Conservation (phyloP, 352 stramenopile genomes). For the Phytopythium vexans region DNA sequence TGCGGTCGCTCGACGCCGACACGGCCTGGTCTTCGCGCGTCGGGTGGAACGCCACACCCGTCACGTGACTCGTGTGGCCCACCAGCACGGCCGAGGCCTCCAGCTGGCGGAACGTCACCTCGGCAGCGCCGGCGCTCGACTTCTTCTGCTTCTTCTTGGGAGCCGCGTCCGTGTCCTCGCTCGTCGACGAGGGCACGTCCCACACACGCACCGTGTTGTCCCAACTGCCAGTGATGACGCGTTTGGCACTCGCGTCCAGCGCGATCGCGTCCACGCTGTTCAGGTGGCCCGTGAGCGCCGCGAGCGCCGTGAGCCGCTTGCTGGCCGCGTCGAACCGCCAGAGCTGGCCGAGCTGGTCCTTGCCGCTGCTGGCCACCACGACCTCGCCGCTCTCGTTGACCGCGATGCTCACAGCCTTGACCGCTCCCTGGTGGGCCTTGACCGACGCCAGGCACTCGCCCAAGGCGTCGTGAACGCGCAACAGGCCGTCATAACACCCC, state of each 20-base stretch:
- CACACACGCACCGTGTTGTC: slow-evolving; percentile 86
- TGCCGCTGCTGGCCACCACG: slow-evolving; percentile 70
- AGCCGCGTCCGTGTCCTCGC: slow-evolving; percentile 19
- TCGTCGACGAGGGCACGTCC: slow-evolving; percentile 19
- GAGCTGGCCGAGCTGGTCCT: slow-evolving; percentile 72
- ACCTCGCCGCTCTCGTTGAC: slow-evolving; percentile 26
- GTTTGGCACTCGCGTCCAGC: slow-evolving; percentile 20
- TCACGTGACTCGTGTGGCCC: slow-evolving; percentile 78
- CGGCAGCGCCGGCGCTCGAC: slow-evolving; percentile 23
- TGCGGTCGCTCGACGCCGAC: slow-evolving; percentile 67
- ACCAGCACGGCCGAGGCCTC: slow-evolving; percentile 74
- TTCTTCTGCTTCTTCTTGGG: slow-evolving; percentile 78
- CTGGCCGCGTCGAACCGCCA: slow-evolving; percentile 44
- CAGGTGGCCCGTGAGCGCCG: slow-evolving; percentile 63
- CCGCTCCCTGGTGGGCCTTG: slow-evolving; percentile 75
- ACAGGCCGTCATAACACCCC: slow-evolving; percentile 82
- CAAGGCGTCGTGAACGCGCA: slow-evolving; percentile 72
- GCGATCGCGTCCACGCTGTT: slow-evolving; percentile 78
- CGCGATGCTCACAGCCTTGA: slow-evolving; percentile 56
- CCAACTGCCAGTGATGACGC: slow-evolving; percentile 74
- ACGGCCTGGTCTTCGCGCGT: slow-evolving; percentile 43
- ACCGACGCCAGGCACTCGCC: slow-evolving; percentile 51
- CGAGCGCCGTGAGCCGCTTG: slow-evolving; percentile 43
- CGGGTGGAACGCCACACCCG: slow-evolving; percentile 66
- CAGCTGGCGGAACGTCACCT: slow-evolving; percentile 62